Evolutionary conservation across 345 rosid genomes (phyloP), one percentile per base, ranked within the genome.

Genomic region (Rubroshorea leprosula): DNA sequence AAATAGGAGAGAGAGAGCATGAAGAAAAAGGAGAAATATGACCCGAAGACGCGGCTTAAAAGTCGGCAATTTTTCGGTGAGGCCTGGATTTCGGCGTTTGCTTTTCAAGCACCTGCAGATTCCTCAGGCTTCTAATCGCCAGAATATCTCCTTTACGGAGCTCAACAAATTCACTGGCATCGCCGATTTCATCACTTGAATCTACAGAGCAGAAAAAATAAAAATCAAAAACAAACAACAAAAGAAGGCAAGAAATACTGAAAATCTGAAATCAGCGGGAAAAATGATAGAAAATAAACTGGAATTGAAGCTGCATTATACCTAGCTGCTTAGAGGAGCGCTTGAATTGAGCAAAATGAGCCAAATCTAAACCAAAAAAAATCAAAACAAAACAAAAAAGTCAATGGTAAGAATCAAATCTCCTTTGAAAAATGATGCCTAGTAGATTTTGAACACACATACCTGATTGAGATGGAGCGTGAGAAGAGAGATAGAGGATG

Each of bases 401-500:
- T n/a, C n/a, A n/a, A n/a, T n/a, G n/a, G n/a, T n/a, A n/a, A n/a
- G n/a, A n/a, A n/a, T n/a, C n/a, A n/a, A n/a, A n/a, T n/a, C n/a
- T n/a, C n/a, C n/a, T n/a, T n/a, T n/a, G n/a, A n/a, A n/a, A n/a
- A n/a, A n/a, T n/a, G n/a, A n/a, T n/a, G n/a, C n/a, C n/a, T n/a
- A n/a, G n/a, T n/a, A n/a, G 70, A 35, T 55, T 44, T 38, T 20
- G 49, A 59, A 14, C 47, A 38, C 25, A 23, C 23, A 22, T 71
- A 86, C 97, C 93, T 63, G 89, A 75, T 56, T 70, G 91, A 14
- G 95, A 80, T 0, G 98, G 97, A 66, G 51, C 65, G 72, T 89
- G 86, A 20, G 98, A 92, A 75, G 81, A 79, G 61, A 92, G 80
- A 66, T 80, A 89, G 60, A 92, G 97, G 54, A 89, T 69, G 68